Base-by-base conservation (phyloP, 176 grass and related monocot genomes). In the Chrysopogon serrulatus region DNA sequence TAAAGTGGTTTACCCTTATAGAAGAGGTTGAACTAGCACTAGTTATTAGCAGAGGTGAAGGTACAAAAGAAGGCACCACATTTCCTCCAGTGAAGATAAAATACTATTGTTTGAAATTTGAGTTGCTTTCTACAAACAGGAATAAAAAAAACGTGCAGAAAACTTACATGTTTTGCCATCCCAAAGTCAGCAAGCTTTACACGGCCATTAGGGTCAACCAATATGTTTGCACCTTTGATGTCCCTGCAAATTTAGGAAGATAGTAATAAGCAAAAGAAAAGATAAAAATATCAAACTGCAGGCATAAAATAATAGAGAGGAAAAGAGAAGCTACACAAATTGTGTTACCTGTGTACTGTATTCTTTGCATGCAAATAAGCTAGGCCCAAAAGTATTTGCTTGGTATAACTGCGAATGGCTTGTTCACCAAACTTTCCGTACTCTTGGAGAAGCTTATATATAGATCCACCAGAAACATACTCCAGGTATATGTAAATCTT, bases 161-260 rank as follows among this genome's bases (percentile, higher is more conserved):
- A 90, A 48, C 65, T 82, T 87, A 94, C 96, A 64, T 99, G 93
- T 90, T 99, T 99, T 39, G 96, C 93, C 96, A 99, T 99, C 84
- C 96, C 96, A 18, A 99, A 99, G 71, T 99, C 96, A 45, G 96
- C 96, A 72, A 99, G 93, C 86, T 99, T 96, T 69, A 99, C 93
- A 75, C 89, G 96, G 13, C 96, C 96, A 92, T 92, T 94, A 76
- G 96, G 96, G 68, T 99, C 96, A 31, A 99, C 93, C 78, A 99
- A 87, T 94, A 99, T 96, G 85, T 96, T 99, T 92, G 96, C 93
- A 43, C 96, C 96, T 96, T 99, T 99, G 76, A 99, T 99, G 76
- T 99, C 96, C 71, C 96, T 99, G 84, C 66, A 85, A 86, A 79
- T 85, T 66, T 37, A 79, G 44, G 4, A 69, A 74, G 66, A 81